Percentiles rank a stretch among this genome's conserved stretches.
Conservation (phyloP, 768 basidiomycete species). For the Serpula lacrymans region DNA sequence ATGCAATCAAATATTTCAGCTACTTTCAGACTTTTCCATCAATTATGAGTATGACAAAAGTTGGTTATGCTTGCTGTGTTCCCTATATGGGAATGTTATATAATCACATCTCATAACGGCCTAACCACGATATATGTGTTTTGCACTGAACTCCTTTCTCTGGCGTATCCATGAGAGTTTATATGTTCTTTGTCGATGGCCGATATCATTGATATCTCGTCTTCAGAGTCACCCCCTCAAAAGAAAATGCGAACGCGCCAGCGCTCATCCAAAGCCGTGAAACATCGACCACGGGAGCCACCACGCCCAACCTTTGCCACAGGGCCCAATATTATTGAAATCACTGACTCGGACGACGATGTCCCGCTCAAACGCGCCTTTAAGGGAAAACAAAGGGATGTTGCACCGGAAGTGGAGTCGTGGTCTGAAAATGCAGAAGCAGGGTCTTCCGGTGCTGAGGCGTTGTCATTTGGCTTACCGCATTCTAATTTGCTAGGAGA, state of each 20-base stretch:
- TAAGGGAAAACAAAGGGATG: not conserved
- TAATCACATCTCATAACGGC: too few relatives aligned
- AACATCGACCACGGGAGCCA: slow-evolving; percentile 12
- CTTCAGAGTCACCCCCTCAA: slow-evolving; percentile 17
- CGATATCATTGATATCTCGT: slow-evolving; percentile 22
- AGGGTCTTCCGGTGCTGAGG: slow-evolving; percentile 8
- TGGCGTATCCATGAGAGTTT: too few relatives aligned
- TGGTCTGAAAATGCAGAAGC: not conserved
- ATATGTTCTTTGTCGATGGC: too few relatives aligned
- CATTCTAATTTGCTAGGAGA: slow-evolving; percentile 9
- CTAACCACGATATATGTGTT: too few relatives aligned
- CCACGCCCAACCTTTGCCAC: slow-evolving; percentile 5
- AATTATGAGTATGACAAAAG: too few relatives aligned
- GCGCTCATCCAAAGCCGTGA: slow-evolving; percentile 19
- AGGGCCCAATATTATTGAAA: slow-evolving; percentile 41
- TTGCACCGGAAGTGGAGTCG: slow-evolving; percentile 2
- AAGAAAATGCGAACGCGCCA: slow-evolving; percentile 14
- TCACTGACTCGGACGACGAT: slow-evolving; percentile 50
- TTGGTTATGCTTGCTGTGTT: too few relatives aligned
- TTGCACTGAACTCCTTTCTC: too few relatives aligned
- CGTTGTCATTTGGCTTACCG: slow-evolving; percentile 10
- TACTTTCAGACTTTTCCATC: too few relatives aligned
- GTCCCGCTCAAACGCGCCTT: slow-evolving; percentile 1
- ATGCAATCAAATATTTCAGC: too few relatives aligned
- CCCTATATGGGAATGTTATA: too few relatives aligned